phyloP scores from a whole-genome alignment of 148 eudicot genomes.

The Linanthus parryae region DNA sequence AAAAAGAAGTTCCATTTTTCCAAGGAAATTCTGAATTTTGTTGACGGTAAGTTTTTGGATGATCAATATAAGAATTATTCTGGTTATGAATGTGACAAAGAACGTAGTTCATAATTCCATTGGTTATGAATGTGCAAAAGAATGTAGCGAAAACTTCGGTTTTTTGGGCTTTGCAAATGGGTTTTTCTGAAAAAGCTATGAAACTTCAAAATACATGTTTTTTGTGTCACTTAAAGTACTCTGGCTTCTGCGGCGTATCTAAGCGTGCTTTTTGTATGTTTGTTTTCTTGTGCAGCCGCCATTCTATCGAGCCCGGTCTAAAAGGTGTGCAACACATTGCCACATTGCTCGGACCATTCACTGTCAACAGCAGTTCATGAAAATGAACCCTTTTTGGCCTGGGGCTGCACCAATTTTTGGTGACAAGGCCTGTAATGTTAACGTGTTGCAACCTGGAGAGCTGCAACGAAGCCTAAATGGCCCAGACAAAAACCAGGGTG shows the following conservation, averaged over 20 bases:
- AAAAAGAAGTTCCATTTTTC: not conserved
- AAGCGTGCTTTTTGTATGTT: not conserved
- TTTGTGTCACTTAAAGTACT: too few species aligned
- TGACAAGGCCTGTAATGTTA: conserved; percentile 62
- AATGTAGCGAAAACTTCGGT: too few species aligned
- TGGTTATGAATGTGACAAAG: too few species aligned
- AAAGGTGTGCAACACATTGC: conserved; percentile 85
- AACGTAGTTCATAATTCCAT: too few species aligned
- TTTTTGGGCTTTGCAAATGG: too few species aligned
- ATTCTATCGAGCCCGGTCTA: conserved; percentile 70
- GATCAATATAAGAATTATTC: too few species aligned
- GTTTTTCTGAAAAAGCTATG: too few species aligned
- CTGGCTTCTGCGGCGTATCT: too few species aligned
- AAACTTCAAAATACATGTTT: too few species aligned
- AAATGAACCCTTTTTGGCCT: conserved; percentile 80
- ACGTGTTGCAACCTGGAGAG: conserved; percentile 58
- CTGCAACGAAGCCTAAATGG: conserved; percentile 35
- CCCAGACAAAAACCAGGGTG: conserved; percentile 58
- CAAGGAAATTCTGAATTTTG: not conserved
- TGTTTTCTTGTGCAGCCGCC: conserved; percentile 32
- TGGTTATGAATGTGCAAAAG: too few species aligned
- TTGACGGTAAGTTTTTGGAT: too few species aligned
- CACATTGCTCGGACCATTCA: conserved; percentile 68
- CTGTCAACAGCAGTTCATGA: conserved; percentile 67
- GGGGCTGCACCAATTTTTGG: conserved; percentile 59